Conservation (phyloP, 2,329 filamentous ascomycete species). For the Verticillium nonalfalfae region DNA sequence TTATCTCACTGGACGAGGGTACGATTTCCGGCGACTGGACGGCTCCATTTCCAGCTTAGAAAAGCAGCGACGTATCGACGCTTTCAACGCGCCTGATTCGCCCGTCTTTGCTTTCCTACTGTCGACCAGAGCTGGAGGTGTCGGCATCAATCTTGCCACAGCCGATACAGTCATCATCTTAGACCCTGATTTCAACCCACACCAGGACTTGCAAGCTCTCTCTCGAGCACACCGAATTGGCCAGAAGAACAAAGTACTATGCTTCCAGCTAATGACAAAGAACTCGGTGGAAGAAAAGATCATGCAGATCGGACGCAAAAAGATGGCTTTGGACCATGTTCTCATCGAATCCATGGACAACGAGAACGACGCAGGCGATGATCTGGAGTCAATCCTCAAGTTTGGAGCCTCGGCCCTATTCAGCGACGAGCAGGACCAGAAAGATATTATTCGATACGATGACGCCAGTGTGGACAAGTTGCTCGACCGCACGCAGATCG, state of each 20-base stretch:
- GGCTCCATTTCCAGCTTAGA: slow-evolving; percentile 74
- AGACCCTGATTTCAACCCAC: slow-evolving; percentile 95
- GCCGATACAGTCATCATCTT: slow-evolving; percentile 98
- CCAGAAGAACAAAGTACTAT: slow-evolving; percentile 91
- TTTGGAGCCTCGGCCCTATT: slow-evolving; percentile 87
- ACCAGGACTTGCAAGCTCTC: slow-evolving; percentile 94
- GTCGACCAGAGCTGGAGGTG: slow-evolving; percentile 89
- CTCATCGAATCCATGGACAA: slow-evolving; percentile 88
- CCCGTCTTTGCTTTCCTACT: slow-evolving; percentile 83
- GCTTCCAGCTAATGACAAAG: slow-evolving; percentile 90
- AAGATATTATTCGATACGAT: slow-evolving; percentile 76
- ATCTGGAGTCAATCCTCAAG: slow-evolving; percentile 81
- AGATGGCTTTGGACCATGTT: slow-evolving; percentile 92
- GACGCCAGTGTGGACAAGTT: slow-evolving; percentile 77
- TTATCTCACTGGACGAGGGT: slow-evolving; percentile 70
- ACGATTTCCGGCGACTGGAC: slow-evolving; percentile 75
- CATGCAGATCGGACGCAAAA: slow-evolving; percentile 89
- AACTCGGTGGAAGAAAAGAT: slow-evolving; percentile 91
- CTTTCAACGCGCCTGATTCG: slow-evolving; percentile 82
- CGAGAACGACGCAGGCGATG: slow-evolving; percentile 70
- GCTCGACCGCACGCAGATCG: slow-evolving; percentile 77
- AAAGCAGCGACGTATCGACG: slow-evolving; percentile 92
- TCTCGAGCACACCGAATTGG: slow-evolving; percentile 94
- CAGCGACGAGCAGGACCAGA: slow-evolving; percentile 57
- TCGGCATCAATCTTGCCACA: slow-evolving; percentile 94